Conservation (phyloP, 306 rosid genomes). For the Prosopis cineraria region DNA sequence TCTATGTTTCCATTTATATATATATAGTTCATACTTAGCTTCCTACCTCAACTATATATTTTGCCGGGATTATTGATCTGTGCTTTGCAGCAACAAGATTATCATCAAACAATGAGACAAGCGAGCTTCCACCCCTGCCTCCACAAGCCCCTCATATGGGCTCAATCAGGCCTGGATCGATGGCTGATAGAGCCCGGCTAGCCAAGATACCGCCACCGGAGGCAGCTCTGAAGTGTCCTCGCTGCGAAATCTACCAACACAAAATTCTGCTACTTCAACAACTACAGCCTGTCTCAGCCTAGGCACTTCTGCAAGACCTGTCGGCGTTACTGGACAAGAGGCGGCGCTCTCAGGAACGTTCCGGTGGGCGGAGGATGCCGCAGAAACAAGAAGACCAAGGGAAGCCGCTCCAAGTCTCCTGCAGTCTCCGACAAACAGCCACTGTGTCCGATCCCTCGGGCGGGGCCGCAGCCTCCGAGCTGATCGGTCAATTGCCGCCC, state of each 20-base stretch:
- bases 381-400: constrained; percentile 65
- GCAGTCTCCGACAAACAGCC: constrained; percentile 28
- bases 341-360: constrained; percentile 73
- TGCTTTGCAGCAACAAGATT: constrained; percentile 50
- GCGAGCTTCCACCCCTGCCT: constrained; percentile 39
- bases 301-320: constrained; percentile 87
- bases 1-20: constrained; percentile 30
- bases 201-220: constrained; percentile 61
- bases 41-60: not conserved
- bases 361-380: constrained; percentile 85
- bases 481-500: constrained; percentile 37
- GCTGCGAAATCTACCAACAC: constrained; percentile 79
- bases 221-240: constrained; percentile 63
- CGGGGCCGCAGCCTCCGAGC: constrained; percentile 23
- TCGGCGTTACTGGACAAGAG: constrained; percentile 78
- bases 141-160: constrained; percentile 37
- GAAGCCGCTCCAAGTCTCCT: constrained; percentile 56
- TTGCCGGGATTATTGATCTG: not conserved
- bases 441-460: constrained; percentile 24
- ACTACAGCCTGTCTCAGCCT: constrained; percentile 68
- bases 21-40: constrained; percentile 13
- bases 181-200: constrained; percentile 66
- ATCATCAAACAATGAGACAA: constrained; percentile 20
- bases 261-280: constrained; percentile 75
- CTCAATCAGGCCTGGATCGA: constrained; percentile 59